Base-by-base conservation (phyloP, 768 basidiomycete species). In the Amanita brunnescens region DNA sequence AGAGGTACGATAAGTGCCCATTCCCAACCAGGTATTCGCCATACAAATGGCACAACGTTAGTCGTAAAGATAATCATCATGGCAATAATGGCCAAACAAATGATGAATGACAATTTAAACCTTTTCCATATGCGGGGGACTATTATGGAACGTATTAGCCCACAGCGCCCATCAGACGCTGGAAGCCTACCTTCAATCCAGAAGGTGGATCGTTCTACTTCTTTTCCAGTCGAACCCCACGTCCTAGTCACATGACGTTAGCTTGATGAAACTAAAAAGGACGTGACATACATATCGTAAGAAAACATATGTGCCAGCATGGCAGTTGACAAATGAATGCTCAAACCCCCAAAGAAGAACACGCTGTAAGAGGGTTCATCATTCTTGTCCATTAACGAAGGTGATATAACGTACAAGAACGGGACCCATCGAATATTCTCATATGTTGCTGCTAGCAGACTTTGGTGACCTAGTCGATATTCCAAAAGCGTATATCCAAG, bases 201-300 rank as follows among this genome's bases (percentile, higher is more conserved):
- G 73, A 94, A 91, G 52, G 91, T 90, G 1, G 86, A 88, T 24
- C 80, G 76, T 61, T 91, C 85, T 47, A 93, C 88, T 67, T 90
- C 88, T 67, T 94, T 92, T 58, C 70, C 75, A 1, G 76, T 78
- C 24, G 76, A 76, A 24, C 76, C 76, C 76, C 76, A 78, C 30
- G 75, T 76, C 76, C 74, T 77, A 44, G 32, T 23, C 21, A 48
- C 3, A 49, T 54, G 43, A 55, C 5, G 49, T 54, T 49, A 55
- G 38, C 34, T 43, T 14, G 49, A 43, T 39, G 52, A 6, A 41
- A 12, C 2, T 13, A 18, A 3, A 13, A 33, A 35, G 10, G 33
- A 44, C 30, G 32, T 39, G 30, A 64, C 70, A 53, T 62, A 76
- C 74, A 78, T 77, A 56, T 77, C 65, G 56, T 83, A 78, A 26